These are phyloP conservation scores for Moesziomyces sp. DNA, from an alignment of 1,284 basidiomycete species.

Conservation along the genomic window DNA sequence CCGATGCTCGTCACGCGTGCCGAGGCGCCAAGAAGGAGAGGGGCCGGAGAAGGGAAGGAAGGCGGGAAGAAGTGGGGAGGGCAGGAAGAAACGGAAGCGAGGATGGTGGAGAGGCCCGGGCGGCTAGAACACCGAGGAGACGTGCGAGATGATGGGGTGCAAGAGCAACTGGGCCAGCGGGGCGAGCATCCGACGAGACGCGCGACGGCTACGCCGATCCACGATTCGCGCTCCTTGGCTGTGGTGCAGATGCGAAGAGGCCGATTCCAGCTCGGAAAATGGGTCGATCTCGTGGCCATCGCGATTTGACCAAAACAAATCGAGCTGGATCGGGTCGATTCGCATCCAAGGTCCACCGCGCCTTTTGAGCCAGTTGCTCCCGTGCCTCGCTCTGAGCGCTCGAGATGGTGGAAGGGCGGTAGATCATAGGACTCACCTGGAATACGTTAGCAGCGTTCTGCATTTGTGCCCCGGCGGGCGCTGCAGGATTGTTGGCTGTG, in stretches of 20 bases:
- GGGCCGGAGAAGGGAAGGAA: conserved; percentile 3
- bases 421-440: conserved; percentile 18
- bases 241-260: not conserved
- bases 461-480: conserved; percentile 11
- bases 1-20: not conserved
- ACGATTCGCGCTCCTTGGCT: not conserved
- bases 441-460: conserved; percentile 39
- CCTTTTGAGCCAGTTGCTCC: conserved; percentile 1
- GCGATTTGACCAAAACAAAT: not conserved
- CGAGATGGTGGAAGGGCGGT: not conserved
- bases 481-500: conserved; percentile 9
- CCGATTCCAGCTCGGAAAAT: conserved; percentile 2
- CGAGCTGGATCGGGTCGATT: not conserved
- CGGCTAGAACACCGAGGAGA: conserved; percentile 33
- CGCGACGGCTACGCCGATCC: conserved; percentile 21
- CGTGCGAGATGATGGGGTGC: conserved; percentile 33
- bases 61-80: conserved; percentile 1
- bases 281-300: not conserved
- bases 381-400: not conserved
- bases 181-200: conserved; percentile 22
- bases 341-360: not conserved
- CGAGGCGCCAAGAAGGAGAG: not conserved
- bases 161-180: conserved; percentile 16
- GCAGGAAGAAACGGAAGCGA: conserved; percentile 2
- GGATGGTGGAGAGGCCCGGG: conserved; percentile 10